Conservation (phyloP, 805 yeast genomes). For the Scheffersomyces ergatensis region DNA sequence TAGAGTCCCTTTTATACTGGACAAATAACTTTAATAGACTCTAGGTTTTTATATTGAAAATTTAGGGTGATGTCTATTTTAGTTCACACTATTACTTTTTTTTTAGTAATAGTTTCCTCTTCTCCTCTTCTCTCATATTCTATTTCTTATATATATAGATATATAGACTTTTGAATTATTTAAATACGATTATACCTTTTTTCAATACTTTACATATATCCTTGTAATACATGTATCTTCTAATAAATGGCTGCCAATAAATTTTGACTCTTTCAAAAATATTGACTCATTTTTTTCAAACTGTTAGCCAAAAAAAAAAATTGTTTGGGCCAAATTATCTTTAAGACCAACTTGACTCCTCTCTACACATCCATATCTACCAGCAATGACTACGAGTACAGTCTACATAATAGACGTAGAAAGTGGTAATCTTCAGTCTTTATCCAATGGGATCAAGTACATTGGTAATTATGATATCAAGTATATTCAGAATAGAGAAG, state of each 20-base stretch:
- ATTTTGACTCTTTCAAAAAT: not conserved
- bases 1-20: no score
- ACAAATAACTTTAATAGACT: no score
- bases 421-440: constrained; percentile 89
- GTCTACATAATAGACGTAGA: constrained; percentile 87
- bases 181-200: no score
- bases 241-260: not conserved
- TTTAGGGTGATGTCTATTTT: no score
- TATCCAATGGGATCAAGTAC: constrained; percentile 78
- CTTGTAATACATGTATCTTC: no score
- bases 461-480: constrained; percentile 66
- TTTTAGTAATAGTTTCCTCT: no score
- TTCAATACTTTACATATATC: no score
- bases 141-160: no score
- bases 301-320: not conserved
- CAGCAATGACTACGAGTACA: constrained; percentile 7
- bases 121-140: no score
- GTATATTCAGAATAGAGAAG: constrained; percentile 57
- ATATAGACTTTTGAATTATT: no score
- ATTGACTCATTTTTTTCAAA: not conserved
- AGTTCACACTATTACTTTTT: no score
- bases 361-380: not conserved
- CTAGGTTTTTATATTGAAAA: no score
- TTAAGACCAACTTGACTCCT: not conserved
- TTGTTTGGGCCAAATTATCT: not conserved